Evolutionary conservation across 2,329 filamentous ascomycete species (phyloP).

Genomic region (Penicillium sp.): DNA sequence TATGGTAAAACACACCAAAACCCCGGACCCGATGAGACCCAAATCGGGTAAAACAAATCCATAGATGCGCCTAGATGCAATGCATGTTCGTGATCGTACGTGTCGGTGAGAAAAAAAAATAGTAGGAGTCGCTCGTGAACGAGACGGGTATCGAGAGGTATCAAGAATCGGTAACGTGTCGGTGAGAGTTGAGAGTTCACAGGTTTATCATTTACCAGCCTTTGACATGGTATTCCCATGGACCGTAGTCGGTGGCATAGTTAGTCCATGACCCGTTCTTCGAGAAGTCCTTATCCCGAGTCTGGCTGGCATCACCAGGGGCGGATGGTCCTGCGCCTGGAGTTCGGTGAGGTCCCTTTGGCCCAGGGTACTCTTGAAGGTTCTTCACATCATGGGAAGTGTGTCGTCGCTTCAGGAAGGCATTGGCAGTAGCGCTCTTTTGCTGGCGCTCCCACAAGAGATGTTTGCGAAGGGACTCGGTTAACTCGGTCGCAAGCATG

Average conservation of each 20-base stretch:
- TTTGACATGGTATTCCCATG: slow-evolving; percentile 81
- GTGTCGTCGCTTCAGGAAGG: slow-evolving; percentile 84
- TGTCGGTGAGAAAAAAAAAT: slow-evolving; percentile 25
- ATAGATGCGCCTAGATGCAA: slow-evolving; percentile 41
- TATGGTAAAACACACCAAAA: slow-evolving; percentile 15
- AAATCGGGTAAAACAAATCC: slow-evolving; percentile 27
- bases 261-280: slow-evolving; percentile 80
- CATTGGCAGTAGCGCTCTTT: slow-evolving; percentile 84
- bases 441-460: slow-evolving; percentile 95
- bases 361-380: slow-evolving; percentile 76
- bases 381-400: slow-evolving; percentile 90
- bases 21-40: slow-evolving; percentile 16
- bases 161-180: slow-evolving; percentile 2
- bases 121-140: slow-evolving; percentile 10
- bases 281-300: slow-evolving; percentile 59
- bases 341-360: slow-evolving; percentile 54
- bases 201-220: slow-evolving; percentile 66
- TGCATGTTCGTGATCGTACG: slow-evolving; percentile 40
- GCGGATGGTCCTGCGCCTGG: slow-evolving; percentile 22
- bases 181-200: neutral
- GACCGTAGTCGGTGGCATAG: slow-evolving; percentile 73
- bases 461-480: slow-evolving; percentile 86
- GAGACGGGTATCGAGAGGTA: slow-evolving; percentile 4
- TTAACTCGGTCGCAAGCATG: slow-evolving; percentile 94
- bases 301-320: slow-evolving; percentile 29